Conservation (phyloP, 352 stramenopile genomes). For the Phytophthora pini region DNA sequence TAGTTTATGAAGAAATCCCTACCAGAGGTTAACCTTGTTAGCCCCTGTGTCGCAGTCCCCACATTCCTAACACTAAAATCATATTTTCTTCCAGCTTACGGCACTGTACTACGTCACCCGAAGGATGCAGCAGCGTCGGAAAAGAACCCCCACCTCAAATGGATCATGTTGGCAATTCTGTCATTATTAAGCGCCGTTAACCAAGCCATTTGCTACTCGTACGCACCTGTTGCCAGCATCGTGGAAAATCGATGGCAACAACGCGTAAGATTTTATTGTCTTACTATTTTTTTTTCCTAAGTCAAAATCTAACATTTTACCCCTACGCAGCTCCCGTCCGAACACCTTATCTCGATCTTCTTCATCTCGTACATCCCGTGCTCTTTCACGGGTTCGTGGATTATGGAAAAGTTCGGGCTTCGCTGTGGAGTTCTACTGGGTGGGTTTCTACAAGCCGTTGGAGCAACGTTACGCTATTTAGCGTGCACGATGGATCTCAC, state of each 20-base stretch:
- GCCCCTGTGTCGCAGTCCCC: too few species aligned
- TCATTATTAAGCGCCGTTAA: constrained; percentile 65
- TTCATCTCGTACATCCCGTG: constrained; percentile 80
- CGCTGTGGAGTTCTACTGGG: constrained; percentile 64
- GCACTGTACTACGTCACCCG: not conserved
- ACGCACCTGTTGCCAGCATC: constrained; percentile 66
- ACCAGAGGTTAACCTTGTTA: too few species aligned
- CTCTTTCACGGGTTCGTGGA: constrained; percentile 73
- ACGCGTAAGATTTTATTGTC: constrained; percentile 26
- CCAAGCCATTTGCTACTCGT: constrained; percentile 78
- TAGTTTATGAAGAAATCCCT: too few species aligned
- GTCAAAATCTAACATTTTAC: not conserved
- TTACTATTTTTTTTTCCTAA: too few species aligned
- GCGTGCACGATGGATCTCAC: constrained; percentile 27
- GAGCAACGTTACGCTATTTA: constrained; percentile 51
- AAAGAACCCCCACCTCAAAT: constrained; percentile 37
- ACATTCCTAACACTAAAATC: not conserved
- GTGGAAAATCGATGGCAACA: constrained; percentile 59
- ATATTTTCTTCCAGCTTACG: not conserved
- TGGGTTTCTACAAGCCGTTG: constrained; percentile 55
- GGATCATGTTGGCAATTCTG: constrained; percentile 69
- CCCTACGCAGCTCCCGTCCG: constrained; percentile 51
- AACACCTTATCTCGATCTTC: constrained; percentile 73
- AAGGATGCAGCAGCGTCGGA: not conserved
- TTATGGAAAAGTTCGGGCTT: constrained; percentile 73